A percentile compares a stretch with the other conserved stretches of the same genome.
Conservation (phyloP, 2,329 filamentous ascomycete genomes). For the Fusarium algeriense region DNA sequence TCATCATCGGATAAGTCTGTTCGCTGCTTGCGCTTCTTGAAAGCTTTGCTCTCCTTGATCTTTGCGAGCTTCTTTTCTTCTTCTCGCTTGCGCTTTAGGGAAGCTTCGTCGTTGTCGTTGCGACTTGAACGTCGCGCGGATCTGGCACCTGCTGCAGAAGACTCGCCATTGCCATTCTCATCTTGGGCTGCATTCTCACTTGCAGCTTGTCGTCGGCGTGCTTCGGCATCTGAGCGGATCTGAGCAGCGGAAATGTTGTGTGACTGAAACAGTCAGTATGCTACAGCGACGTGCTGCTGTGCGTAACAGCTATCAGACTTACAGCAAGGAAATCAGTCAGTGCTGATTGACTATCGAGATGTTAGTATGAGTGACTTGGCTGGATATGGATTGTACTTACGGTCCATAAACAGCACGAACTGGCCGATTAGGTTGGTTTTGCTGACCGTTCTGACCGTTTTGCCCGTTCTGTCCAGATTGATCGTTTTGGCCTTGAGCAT, state of each 20-base stretch:
- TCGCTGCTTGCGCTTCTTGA: slow-evolving; percentile 64
- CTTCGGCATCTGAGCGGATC: slow-evolving; percentile 64
- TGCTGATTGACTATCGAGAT: slow-evolving; percentile 59
- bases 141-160: slow-evolving; percentile 35
- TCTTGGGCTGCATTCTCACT: slow-evolving; percentile 30
- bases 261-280: slow-evolving; percentile 59
- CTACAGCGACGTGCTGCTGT: neutral
- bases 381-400: slow-evolving; percentile 44
- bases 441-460: slow-evolving; percentile 30
- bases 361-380: neutral
- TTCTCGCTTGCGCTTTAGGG: slow-evolving; percentile 54
- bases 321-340: slow-evolving; percentile 67
- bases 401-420: slow-evolving; percentile 55
- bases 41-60: slow-evolving; percentile 71
- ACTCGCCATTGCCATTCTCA: slow-evolving; percentile 42
- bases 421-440: slow-evolving; percentile 36
- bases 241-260: slow-evolving; percentile 77
- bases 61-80: slow-evolving; percentile 69
- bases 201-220: slow-evolving; percentile 58
- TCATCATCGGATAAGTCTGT: slow-evolving; percentile 59
- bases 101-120: slow-evolving; percentile 43
- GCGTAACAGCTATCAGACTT: slow-evolving; percentile 28
- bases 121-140: slow-evolving; percentile 47
- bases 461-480: slow-evolving; percentile 25
- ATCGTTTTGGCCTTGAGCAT: slow-evolving; percentile 12